Conservation (phyloP, 306 rosid species). For the Medicago lupulina region DNA sequence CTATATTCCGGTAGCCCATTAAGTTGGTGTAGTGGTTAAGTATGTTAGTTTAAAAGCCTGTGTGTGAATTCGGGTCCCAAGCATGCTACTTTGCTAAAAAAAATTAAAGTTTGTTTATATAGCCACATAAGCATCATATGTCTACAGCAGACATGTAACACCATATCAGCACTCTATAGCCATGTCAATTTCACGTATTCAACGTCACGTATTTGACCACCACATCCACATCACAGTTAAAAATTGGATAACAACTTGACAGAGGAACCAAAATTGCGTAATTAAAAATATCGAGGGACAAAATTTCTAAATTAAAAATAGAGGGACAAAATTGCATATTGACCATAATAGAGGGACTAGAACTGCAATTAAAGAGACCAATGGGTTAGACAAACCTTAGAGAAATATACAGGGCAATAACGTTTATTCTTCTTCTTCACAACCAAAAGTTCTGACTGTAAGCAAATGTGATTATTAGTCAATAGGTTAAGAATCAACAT, state of each 20-base stretch:
- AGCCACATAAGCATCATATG: not conserved
- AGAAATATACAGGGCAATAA: constrained; percentile 89
- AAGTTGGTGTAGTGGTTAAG: not conserved
- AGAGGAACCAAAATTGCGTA: no score
- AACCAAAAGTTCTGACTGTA: constrained; percentile 92
- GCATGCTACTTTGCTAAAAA: not conserved
- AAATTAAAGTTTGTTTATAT: no score
- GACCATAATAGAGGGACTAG: no score
- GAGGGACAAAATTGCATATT: not conserved
- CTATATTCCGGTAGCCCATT: no score
- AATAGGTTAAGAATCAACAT: constrained; percentile 22
- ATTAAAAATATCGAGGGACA: no score
- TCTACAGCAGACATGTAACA: not conserved
- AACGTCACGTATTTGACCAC: not conserved
- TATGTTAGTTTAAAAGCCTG: not conserved
- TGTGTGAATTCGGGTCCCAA: not conserved
- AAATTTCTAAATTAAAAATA: no score
- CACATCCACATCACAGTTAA: not conserved
- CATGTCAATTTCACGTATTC: not conserved
- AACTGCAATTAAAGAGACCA: constrained; percentile 14
- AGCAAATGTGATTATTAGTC: constrained; percentile 38
- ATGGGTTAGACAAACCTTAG: constrained; percentile 69
- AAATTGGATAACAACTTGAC: not conserved
- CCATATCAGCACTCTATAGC: not conserved
- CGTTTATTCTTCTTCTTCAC: constrained; percentile 91